Base-by-base conservation (phyloP, 129 eudicot genomes). In the Escallonia herrerae region DNA sequence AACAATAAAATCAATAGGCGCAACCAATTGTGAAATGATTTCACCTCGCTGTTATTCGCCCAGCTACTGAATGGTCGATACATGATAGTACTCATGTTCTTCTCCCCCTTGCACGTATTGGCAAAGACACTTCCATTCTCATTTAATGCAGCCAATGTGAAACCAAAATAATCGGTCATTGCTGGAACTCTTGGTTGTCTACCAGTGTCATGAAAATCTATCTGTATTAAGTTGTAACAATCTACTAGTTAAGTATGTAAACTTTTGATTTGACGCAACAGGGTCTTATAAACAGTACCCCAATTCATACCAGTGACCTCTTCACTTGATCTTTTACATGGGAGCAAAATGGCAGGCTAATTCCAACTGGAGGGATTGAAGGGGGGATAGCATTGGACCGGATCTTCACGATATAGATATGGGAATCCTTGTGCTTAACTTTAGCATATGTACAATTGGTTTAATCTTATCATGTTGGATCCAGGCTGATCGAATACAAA, bases 31-130 rank as follows among this genome's bases (percentile, higher is more conserved):
- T 40, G 5, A 51, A 13, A 43, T 43, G 69, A 56, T 63, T 83
- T 66, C 39, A 94, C 99, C 99, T 94, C 99, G 42, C 99, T 94
- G 62, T 94, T 94, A 70, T 78, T 89, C 49, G 99, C 99, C 99
- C 99, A 94, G 73, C 90, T 89, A 75, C 80, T 84, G 68, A 89
- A 94, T 4, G 97, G 97, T 40, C 99, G 90, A 75, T 86, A 94
- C 99, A 94, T 94, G 65, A 94, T 90, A 43, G 95, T 89, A 69
- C 99, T 89, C 95, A 86, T 70, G 69, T 74, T 80, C 79, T 94
- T 94, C 71, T 89, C 97, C 15, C 96, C 98, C 87, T 89, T 94
- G 77, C 88, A 78, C 15, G 79, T 88, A 76, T 94, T 94, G 63
- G 97, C 97, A 72, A 94, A 90, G 47, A 89, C 95, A 72, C 99